These are phyloP conservation scores for Ramaria rubella DNA, from an alignment of 768 basidiomycete genomes.

Conservation along the genomic window DNA sequence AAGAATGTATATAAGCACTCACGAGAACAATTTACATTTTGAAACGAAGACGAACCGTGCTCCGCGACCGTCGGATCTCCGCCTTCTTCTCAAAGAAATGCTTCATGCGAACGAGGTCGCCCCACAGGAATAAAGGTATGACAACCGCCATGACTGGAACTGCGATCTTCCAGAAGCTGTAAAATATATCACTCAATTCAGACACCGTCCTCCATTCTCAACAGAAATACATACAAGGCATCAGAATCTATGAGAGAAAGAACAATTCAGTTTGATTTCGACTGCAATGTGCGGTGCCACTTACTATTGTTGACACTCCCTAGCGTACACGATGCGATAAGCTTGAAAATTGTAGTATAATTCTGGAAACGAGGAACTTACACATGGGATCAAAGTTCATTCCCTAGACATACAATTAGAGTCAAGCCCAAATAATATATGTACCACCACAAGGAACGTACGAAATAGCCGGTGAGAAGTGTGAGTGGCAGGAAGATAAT, in stretches of 20 bases:
- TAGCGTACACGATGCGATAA: conserved; percentile 14
- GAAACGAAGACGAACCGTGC: no score
- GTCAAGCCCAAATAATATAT: neutral
- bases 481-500: conserved; percentile 69
- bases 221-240: neutral
- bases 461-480: conserved; percentile 66
- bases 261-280: neutral
- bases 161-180: conserved; percentile 62
- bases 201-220: no score
- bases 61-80: no score
- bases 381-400: conserved; percentile 59
- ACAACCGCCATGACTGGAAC: conserved; percentile 52
- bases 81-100: conserved; percentile 40
- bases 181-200: no score
- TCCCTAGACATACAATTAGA: conserved; percentile 36
- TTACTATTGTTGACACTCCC: neutral
- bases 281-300: conserved; percentile 9
- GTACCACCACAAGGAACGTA: conserved; percentile 32
- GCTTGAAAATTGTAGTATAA: neutral
- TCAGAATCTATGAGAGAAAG: neutral
- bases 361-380: conserved; percentile 23
- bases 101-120: conserved; percentile 40
- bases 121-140: conserved; percentile 44
- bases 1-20: no score
- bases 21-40: no score